phyloP scores from a whole-genome alignment of 495 filamentous ascomycete genomes.

The Amphirosellinia nigrospora region DNA sequence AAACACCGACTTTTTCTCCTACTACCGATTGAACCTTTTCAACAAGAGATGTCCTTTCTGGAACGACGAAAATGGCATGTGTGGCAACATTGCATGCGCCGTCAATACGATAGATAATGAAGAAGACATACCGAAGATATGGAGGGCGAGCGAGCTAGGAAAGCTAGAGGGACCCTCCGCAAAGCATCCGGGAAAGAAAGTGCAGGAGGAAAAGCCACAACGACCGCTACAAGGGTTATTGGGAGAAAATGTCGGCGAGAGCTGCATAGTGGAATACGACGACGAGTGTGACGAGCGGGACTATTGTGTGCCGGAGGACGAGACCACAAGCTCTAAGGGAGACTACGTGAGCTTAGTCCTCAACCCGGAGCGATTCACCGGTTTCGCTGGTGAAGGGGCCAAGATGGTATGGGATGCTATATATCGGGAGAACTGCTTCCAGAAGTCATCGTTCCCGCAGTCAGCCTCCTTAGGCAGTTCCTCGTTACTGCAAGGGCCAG shows the following conservation, averaged over 20 bases:
- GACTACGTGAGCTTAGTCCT: constrained; percentile 95
- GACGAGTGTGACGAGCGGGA: constrained; percentile 97
- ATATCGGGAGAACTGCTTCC: constrained; percentile 97
- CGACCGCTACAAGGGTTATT: constrained; percentile 81
- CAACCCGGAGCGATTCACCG: constrained; percentile 95
- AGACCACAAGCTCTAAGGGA: constrained; percentile 82
- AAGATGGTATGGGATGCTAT: constrained; percentile 95
- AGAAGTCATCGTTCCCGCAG: constrained; percentile 65
- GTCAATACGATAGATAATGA: constrained; percentile 97
- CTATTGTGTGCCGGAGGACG: constrained; percentile 96
- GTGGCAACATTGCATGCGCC: constrained; percentile 95
- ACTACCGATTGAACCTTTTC: constrained; percentile 96
- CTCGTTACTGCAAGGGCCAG: constrained; percentile 59
- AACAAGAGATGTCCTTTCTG: constrained; percentile 96
- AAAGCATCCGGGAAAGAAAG: constrained; percentile 77
- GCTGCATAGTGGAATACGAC: constrained; percentile 95
- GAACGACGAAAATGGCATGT: constrained; percentile 91
- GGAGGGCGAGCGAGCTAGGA: constrained; percentile 89
- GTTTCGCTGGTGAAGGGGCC: constrained; percentile 82
- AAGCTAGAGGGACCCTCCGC: constrained; percentile 93
- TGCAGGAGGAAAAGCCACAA: constrained; percentile 70
- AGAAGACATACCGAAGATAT: constrained; percentile 87
- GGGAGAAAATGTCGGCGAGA: constrained; percentile 88
- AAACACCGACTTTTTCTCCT: constrained; percentile 95
- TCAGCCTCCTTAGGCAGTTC: constrained; percentile 50